A percentile compares a stretch with the other conserved stretches of the same genome.
Evolutionary conservation across 768 basidiomycete species (phyloP).

Genomic region (Phanerodontia chrysosporium): DNA sequence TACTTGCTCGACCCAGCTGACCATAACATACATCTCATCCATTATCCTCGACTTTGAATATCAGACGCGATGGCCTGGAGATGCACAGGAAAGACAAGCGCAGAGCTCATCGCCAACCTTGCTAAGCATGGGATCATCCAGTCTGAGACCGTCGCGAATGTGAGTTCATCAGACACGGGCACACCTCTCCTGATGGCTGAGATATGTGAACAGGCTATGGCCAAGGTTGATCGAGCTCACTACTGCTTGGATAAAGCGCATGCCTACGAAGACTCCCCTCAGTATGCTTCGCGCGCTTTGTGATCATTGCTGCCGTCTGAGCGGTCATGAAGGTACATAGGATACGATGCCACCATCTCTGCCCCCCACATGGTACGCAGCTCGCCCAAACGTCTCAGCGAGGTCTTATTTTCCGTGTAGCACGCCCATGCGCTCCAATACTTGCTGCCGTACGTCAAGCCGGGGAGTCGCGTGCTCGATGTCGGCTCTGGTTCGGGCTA

Average conservation of each 20-base stretch:
- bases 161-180: conserved; percentile 27
- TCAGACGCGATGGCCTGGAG: conserved; percentile 97
- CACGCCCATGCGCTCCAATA: conserved; percentile 85
- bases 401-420: conserved; percentile 28
- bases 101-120: conserved; percentile 73
- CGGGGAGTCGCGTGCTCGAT: conserved; percentile 78
- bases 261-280: conserved; percentile 51
- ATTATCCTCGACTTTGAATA: too few species aligned
- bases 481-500: conserved; percentile 90
- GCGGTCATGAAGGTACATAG: conserved; percentile 44
- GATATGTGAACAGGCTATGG: conserved; percentile 36
- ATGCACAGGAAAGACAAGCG: conserved; percentile 64
- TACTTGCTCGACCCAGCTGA: background rate
- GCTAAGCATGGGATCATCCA: conserved; percentile 46
- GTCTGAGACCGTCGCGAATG: conserved; percentile 51
- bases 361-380: conserved; percentile 90
- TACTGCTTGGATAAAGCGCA: conserved; percentile 34
- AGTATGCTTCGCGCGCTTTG: conserved; percentile 23
- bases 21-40: background rate
- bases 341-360: conserved; percentile 87
- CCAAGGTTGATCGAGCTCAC: conserved; percentile 41
- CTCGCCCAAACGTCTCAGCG: background rate
- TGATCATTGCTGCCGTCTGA: background rate
- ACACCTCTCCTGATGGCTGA: background rate
- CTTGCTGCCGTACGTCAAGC: conserved; percentile 65